Percentiles rank a stretch among this genome's conserved stretches.
These are phyloP conservation scores for Jackrogersella minutella DNA, from an alignment of 495 filamentous ascomycete species.

Conservation along the genomic window DNA sequence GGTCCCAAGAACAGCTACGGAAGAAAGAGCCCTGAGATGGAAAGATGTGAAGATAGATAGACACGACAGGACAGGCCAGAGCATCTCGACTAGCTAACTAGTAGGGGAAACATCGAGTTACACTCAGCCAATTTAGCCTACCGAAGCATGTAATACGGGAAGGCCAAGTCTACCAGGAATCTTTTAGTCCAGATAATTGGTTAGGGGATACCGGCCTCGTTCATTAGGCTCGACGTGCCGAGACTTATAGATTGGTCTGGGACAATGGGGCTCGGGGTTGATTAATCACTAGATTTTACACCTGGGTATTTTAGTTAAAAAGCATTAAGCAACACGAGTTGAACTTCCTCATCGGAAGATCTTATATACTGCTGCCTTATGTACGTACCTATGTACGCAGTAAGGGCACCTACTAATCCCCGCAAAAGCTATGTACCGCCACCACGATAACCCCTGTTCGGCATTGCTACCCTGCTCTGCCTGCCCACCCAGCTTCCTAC, in stretches of 20 bases:
- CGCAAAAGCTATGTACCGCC: slow-evolving; percentile 4
- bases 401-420: slow-evolving; percentile 13
- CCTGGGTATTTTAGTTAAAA: too few relatives aligned
- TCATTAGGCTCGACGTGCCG: slow-evolving; percentile 20
- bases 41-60: background rate
- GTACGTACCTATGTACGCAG: too few relatives aligned
- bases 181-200: slow-evolving; percentile 14
- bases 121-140: slow-evolving; percentile 41
- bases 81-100: slow-evolving; percentile 14
- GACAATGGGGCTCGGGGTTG: too few relatives aligned
- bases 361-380: too few relatives aligned
- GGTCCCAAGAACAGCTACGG: slow-evolving; percentile 13
- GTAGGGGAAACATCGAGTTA: slow-evolving; percentile 6
- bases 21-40: background rate
- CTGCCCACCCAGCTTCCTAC: slow-evolving; percentile 29
- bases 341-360: slow-evolving; percentile 29
- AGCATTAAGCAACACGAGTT: slow-evolving; percentile 2
- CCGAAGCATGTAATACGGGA: slow-evolving; percentile 17
- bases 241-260: slow-evolving; percentile 12
- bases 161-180: slow-evolving; percentile 5
- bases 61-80: background rate
- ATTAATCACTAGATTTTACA: too few relatives aligned
- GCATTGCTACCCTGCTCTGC: slow-evolving; percentile 25
- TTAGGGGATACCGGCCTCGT: background rate
- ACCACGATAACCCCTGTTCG: slow-evolving; percentile 27